A percentile compares a stretch with the other conserved stretches of the same genome.
phyloP scores from a whole-genome alignment of 306 rosid genomes.

The Mucuna pruriens region DNA sequence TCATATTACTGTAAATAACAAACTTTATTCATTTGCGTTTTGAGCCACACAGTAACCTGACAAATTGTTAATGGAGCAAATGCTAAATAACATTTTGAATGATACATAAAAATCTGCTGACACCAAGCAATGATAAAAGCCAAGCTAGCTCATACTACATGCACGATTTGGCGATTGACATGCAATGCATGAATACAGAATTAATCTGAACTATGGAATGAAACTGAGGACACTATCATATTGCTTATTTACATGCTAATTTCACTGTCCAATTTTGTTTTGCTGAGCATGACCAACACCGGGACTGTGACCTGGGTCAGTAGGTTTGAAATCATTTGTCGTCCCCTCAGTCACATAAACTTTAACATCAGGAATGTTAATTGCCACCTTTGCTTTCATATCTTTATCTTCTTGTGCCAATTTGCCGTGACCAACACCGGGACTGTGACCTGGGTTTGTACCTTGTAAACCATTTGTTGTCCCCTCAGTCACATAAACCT shows the following conservation, averaged over 20 bases:
- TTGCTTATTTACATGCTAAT: not conserved
- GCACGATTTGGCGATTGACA: not conserved
- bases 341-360: not conserved
- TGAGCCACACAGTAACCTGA: not conserved
- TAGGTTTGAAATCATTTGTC: constrained; percentile 41
- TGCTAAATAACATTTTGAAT: not conserved
- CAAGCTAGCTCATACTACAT: not conserved
- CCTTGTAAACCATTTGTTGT: constrained; percentile 39
- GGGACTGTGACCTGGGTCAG: constrained; percentile 55
- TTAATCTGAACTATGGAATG: not conserved
- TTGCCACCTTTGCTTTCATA: not conserved
- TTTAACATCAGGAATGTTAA: constrained; percentile 26
- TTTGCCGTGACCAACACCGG: constrained; percentile 52
- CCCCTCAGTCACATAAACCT: not conserved
- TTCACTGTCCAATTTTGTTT: constrained; percentile 26
- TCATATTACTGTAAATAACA: constrained; percentile 1
- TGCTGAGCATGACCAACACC: constrained; percentile 53
- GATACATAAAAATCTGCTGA: not conserved
- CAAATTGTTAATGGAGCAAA: constrained; percentile 1
- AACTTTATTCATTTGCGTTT: constrained; percentile 11
- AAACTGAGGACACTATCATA: constrained; percentile 23
- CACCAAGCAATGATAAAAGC: not conserved
- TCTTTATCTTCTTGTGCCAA: not conserved
- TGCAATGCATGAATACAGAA: constrained; percentile 3
- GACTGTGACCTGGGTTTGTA: constrained; percentile 54